Conservation (phyloP, 352 stramenopile genomes). For the Pythium aphanidermatum region DNA sequence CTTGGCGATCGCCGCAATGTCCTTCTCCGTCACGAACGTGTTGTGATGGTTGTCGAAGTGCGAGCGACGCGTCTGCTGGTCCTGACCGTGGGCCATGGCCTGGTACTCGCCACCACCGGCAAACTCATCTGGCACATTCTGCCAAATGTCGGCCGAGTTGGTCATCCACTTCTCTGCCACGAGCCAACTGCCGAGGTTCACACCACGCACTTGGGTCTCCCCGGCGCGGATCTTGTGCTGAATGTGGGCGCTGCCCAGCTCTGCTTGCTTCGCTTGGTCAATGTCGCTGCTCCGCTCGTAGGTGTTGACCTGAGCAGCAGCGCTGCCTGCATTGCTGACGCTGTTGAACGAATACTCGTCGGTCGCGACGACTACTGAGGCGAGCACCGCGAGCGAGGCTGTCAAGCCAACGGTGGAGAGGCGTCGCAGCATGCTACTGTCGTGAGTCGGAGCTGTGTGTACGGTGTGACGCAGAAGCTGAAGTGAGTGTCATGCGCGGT, state of each 20-base stretch:
- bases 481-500: too few species aligned
- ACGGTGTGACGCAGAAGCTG: too few species aligned
- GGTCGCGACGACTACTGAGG: not conserved
- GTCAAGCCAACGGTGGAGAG: too few species aligned
- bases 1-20: slow-evolving; percentile 50
- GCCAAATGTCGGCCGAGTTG: slow-evolving; percentile 19
- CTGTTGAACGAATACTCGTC: slow-evolving; percentile 14
- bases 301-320: slow-evolving; percentile 6
- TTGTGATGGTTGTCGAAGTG: slow-evolving; percentile 48
- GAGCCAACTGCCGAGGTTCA: slow-evolving; percentile 34
- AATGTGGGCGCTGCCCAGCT: slow-evolving; percentile 16
- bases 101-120: slow-evolving; percentile 15
- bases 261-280: slow-evolving; percentile 6
- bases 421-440: too few species aligned
- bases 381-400: not conserved
- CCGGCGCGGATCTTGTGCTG: slow-evolving; percentile 19
- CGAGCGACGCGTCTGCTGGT: slow-evolving; percentile 13
- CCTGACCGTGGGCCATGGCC: slow-evolving; percentile 10
- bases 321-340: slow-evolving; percentile 4
- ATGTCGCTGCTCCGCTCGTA: not conserved
- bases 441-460: too few species aligned
- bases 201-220: slow-evolving; percentile 16
- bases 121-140: slow-evolving; percentile 4
- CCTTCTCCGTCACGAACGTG: slow-evolving; percentile 58
- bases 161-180: slow-evolving; percentile 33